These are phyloP conservation scores for Penicillium crustosum DNA, from an alignment of 2,329 filamentous ascomycete genomes.

Conservation along the genomic window DNA sequence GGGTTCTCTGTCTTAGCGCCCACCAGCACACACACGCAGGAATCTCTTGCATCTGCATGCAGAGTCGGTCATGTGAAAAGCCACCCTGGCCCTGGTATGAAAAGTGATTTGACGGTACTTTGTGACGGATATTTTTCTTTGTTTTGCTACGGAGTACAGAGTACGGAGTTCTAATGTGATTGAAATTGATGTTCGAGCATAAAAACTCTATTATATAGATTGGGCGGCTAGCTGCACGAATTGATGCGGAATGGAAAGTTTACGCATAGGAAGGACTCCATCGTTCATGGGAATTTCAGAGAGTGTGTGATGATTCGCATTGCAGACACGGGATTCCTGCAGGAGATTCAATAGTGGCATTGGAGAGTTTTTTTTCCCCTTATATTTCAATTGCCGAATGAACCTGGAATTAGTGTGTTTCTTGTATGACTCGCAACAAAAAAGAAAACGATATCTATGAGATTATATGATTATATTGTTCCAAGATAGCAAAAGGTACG, in stretches of 20 bases:
- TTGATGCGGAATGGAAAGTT: neutral
- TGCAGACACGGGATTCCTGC: conserved; percentile 3
- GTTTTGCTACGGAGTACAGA: neutral
- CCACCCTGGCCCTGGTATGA: conserved; percentile 10
- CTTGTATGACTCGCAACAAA: conserved; percentile 4
- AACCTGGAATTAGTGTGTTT: neutral
- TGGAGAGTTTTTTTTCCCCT: neutral
- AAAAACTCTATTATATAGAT: neutral
- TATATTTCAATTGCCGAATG: neutral
- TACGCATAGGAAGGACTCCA: neutral
- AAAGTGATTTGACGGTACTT: conserved; percentile 1
- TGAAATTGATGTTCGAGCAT: neutral
- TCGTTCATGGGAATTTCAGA: neutral
- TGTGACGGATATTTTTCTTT: neutral
- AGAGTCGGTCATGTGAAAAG: conserved; percentile 37
- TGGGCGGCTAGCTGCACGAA: conserved; percentile 1
- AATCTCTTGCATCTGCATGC: conserved; percentile 37
- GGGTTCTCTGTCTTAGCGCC: conserved; percentile 8
- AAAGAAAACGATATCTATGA: neutral
- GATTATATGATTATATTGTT: no score
- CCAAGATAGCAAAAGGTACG: no score
- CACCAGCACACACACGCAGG: conserved; percentile 21
- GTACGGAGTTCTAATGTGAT: neutral
- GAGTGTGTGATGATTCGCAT: conserved; percentile 8
- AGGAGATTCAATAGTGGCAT: conserved; percentile 1